Evolutionary conservation across 2,329 filamentous ascomycete genomes (phyloP), one percentile per base, ranked within the genome.

Genomic region (Leptographium lundbergii): DNA sequence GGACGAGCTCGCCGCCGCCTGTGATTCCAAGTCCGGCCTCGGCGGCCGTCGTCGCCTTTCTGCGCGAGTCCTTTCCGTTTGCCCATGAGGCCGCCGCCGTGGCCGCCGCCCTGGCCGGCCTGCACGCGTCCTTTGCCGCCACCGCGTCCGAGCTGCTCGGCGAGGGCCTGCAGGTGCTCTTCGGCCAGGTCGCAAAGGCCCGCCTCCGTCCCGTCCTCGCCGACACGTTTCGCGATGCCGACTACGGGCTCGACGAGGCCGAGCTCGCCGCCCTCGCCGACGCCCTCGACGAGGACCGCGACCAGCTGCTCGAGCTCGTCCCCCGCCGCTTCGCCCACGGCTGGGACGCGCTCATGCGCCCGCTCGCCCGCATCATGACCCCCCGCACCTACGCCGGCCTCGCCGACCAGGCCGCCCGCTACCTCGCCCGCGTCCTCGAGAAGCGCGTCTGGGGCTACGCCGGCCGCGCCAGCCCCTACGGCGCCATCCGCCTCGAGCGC

Each of bases 191-290:
- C 2, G 80, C 96, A 66, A 92, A 92, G 68, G 82, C 85, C 2
- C 88, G 91, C 13, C 78, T 99, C 17, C 85, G 91, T 0, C 89
- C 90, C 0, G 85, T 96, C 3, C 78, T 99, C 13, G 81, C 84
- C 22, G 92, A 99, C 60, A 86, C 91, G 0, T 97, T 97, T 78
- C 86, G 91, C 51, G 92, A 97, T 67, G 82, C 89, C 25, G 91
- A 96, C 72, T 99, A 99, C 73, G 80, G 83, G 10, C 76, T 89
- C 4, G 78, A 78, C 1, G 80, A 85, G 61, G 80, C 84, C 50
- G 83, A 86, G 57, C 69, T 85, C 14, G 74, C 74, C 11, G 82
- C 85, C 29, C 69, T 79, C 7, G 80, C 80, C 9, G 74, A 75
- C 52, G 75, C 79, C 60, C 76, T 78, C 60, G 79, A 81, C 25